phyloP scores from a whole-genome alignment of 352 stramenopile genomes.

The Phytophthora tubulina region DNA sequence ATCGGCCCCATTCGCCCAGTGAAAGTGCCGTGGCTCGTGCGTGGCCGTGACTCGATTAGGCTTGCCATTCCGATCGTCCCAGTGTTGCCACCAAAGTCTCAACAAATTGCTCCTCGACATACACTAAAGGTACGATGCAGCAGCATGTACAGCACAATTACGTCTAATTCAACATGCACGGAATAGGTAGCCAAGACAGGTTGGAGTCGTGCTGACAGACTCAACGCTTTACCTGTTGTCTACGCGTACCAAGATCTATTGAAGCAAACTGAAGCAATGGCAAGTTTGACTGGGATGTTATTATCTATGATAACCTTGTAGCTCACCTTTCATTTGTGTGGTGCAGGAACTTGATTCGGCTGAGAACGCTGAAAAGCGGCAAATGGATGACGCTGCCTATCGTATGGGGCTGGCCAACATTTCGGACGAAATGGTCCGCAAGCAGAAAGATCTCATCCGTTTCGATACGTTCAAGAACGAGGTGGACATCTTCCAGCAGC shows the following conservation, averaged over 20 bases:
- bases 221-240: constrained; percentile 54
- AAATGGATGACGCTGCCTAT: constrained; percentile 54
- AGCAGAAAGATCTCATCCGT: constrained; percentile 66
- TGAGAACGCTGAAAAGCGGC: constrained; percentile 42
- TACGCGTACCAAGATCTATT: constrained; percentile 65
- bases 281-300: constrained; percentile 16
- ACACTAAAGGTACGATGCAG: constrained; percentile 19
- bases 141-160: neutral
- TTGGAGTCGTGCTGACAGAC: constrained; percentile 21
- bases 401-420: constrained; percentile 70
- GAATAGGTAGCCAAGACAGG: constrained; percentile 32
- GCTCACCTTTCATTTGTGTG: constrained; percentile 3
- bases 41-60: constrained; percentile 5
- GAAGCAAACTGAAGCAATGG: constrained; percentile 59
- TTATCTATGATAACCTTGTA: neutral
- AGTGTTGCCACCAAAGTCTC: neutral
- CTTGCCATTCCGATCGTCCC: constrained; percentile 19
- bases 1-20: constrained; percentile 34
- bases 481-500: constrained; percentile 84
- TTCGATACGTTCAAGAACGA: constrained; percentile 83
- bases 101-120: constrained; percentile 18
- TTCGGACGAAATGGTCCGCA: constrained; percentile 55
- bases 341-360: constrained; percentile 40
- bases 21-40: constrained; percentile 29
- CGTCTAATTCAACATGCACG: neutral